Percentiles rank a stretch among this genome's conserved stretches.
Conservation (phyloP, 2,329 filamentous ascomycete genomes). For the Shiraia sp. region DNA sequence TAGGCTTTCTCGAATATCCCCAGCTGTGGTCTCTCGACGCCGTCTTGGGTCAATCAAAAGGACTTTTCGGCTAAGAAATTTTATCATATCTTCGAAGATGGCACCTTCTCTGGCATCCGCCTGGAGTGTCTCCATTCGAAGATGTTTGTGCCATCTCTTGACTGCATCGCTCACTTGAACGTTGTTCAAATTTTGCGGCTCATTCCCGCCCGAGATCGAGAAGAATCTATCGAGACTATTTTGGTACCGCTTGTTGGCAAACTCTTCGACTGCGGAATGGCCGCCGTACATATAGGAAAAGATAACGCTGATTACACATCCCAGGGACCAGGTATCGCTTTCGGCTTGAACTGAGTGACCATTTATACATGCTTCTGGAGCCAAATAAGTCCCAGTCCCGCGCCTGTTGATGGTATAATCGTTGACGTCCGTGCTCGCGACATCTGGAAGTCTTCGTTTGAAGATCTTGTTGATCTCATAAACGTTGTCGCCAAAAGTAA, state of each 20-base stretch:
- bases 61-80: conserved; percentile 1
- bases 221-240: conserved; percentile 2
- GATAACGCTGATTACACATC: conserved; percentile 47
- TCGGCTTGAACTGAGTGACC: conserved; percentile 13
- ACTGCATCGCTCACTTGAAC: conserved; percentile 2
- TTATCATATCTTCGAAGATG: conserved; percentile 1
- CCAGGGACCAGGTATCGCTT: conserved; percentile 50
- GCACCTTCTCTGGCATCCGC: neutral
- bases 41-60: conserved; percentile 4
- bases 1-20: neutral
- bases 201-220: neutral
- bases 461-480: conserved; percentile 38
- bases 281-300: conserved; percentile 45
- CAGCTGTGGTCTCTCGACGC: conserved; percentile 1
- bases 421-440: neutral
- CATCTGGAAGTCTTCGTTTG: conserved; percentile 15
- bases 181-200: neutral
- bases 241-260: neutral
- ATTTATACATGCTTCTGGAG: conserved; percentile 45
- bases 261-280: conserved; percentile 1
- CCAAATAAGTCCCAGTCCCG: conserved; percentile 44
- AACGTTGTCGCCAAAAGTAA: conserved; percentile 8
- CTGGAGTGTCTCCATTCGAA: neutral
- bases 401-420: conserved; percentile 30
- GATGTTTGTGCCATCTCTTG: conserved; percentile 3